These are phyloP conservation scores for Xylaria digitata DNA, from an alignment of 2,329 filamentous ascomycete species.

Conservation along the genomic window DNA sequence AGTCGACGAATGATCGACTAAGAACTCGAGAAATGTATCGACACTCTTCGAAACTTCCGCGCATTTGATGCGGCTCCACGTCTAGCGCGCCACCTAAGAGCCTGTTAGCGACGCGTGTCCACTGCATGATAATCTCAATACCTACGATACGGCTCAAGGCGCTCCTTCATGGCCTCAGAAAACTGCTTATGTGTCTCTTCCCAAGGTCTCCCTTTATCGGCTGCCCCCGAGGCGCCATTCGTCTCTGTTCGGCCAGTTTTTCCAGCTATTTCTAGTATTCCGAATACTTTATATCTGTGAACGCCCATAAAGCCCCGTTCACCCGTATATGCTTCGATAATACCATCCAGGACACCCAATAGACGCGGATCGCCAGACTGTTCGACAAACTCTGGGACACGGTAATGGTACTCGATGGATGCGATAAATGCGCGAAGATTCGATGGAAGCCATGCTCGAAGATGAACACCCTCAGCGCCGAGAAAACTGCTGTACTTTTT, in stretches of 20 bases:
- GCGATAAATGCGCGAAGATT: conserved; percentile 67
- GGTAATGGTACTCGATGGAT: conserved; percentile 65
- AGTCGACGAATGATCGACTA: conserved; percentile 59
- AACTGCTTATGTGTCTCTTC: conserved; percentile 63
- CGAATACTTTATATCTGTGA: conserved; percentile 68
- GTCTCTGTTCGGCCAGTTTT: conserved; percentile 65
- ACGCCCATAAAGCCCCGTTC: conserved; percentile 68
- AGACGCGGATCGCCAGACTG: conserved; percentile 61
- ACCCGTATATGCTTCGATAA: conserved; percentile 66
- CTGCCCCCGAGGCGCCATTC: conserved; percentile 61
- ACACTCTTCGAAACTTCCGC: conserved; percentile 66
- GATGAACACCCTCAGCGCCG: conserved; percentile 62
- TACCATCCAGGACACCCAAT: conserved; percentile 65
- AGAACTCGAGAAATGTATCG: conserved; percentile 61
- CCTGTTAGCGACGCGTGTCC: conserved; percentile 1
- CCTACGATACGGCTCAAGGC: conserved; percentile 59
- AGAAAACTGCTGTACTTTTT: conserved; percentile 58
- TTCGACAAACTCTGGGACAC: conserved; percentile 64
- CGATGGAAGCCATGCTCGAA: conserved; percentile 65
- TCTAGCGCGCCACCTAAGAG: conserved; percentile 52
- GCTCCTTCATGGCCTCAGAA: conserved; percentile 65
- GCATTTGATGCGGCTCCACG: conserved; percentile 64
- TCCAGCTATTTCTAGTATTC: conserved; percentile 64
- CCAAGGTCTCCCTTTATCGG: conserved; percentile 58
- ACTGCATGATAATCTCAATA: not conserved